phyloP scores from a whole-genome alignment of 2,329 filamentous ascomycete species.

The Chrysosporium keratinophilum region DNA sequence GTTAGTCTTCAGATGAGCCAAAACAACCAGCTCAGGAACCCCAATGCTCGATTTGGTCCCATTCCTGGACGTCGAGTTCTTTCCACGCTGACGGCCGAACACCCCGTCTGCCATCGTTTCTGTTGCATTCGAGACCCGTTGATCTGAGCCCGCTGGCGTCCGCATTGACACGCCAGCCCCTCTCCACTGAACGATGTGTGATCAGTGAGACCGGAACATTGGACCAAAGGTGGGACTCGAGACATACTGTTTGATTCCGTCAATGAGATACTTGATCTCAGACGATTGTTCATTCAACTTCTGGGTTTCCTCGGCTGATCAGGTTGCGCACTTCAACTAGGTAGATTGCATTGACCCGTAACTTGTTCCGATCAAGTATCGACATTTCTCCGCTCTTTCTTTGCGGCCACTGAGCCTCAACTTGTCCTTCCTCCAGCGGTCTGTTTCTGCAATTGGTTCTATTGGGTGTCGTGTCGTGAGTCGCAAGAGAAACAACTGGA shows the following conservation, averaged over 20 bases:
- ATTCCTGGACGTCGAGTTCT: not conserved
- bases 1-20: not conserved
- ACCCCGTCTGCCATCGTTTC: not conserved
- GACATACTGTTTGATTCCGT: not conserved
- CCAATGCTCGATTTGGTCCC: not conserved
- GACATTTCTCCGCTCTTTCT: not conserved
- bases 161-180: not conserved
- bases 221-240: not conserved
- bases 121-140: constrained; percentile 3
- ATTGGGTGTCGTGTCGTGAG: no score
- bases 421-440: not conserved
- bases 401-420: not conserved
- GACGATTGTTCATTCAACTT: not conserved
- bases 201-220: not conserved
- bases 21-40: not conserved
- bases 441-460: no score
- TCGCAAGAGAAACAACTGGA: no score
- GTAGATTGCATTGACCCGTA: constrained; percentile 1
- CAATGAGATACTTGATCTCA: not conserved
- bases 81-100: not conserved
- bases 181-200: constrained; percentile 2
- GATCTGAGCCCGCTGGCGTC: constrained; percentile 1
- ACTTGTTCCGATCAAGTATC: not conserved
- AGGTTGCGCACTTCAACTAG: not conserved
- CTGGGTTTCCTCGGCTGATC: not conserved